Base-by-base conservation (phyloP, 164 flowering plant species). In the Macadamia tetraphylla region DNA sequence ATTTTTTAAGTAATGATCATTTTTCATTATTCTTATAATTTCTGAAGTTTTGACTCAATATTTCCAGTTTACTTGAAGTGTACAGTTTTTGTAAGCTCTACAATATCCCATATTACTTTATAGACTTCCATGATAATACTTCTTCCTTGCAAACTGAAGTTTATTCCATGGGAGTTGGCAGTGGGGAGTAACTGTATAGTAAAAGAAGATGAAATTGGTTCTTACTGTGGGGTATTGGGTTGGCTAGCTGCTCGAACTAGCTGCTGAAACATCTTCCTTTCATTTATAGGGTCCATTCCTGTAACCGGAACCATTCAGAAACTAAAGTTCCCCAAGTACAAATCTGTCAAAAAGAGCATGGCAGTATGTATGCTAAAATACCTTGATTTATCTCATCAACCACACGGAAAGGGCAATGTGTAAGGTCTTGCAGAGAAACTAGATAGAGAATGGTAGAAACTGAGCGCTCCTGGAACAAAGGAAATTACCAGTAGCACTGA, bases 331-430 rank as follows among this genome's bases (percentile, higher is more conserved):
- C 6, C 53, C 10, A 6, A 13, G 13, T 6, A 6, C 10, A 52
- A 23, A 42, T 12, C 40, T 43, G 42, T 17, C 14, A 43, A 57
- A 15, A 40, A 68, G 29, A 58, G n/a, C n/a, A 29, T 17, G 42
- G 11, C 6, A 42, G 62, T 52, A 23, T 58, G 49, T 18, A 7
- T 13, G 9, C 17, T 44, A 67, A 70, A 77, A 61, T 8, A 91
- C 98, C 99, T 88, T 95, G 99, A 73, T 95, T 95, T 62, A 94
- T 94, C 80, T 94, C 99, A 82, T 94, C 99, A 71, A 94, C 98
- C 42, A 94, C 98, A 61, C 98, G 86, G 68, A 94, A 94, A 63
- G 99, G 99, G 84, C 99, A 90, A 77, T 84, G 83, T 11, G 99
- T 90, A 40, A 91, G 89, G 79, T 95, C 99, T 86, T 95, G 98